Percentiles rank a stretch among this genome's conserved stretches.
Conservation (phyloP, 192 early-diverging fungal genomes). For the Phlyctochytrium planicorne region DNA sequence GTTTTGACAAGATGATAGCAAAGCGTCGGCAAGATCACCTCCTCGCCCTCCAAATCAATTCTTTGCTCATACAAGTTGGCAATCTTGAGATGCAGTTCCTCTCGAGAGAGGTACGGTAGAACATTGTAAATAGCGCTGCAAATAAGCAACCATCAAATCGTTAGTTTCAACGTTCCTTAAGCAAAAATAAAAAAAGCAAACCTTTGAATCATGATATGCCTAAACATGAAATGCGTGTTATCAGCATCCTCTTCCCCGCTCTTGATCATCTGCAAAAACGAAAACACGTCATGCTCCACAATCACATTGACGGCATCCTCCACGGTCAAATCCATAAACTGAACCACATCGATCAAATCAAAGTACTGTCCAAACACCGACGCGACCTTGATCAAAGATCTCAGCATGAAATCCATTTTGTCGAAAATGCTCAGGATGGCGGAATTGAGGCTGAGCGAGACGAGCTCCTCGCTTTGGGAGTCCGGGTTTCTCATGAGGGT, state of each 20-base stretch:
- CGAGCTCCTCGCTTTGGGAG: no score
- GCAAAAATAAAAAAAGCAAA: background rate
- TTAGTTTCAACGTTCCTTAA: background rate
- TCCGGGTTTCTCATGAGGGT: no score
- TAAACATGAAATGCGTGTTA: background rate
- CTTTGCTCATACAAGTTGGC: background rate
- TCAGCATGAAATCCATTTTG: background rate
- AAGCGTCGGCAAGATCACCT: background rate
- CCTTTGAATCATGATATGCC: slow-evolving; percentile 1
- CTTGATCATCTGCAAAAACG: background rate
- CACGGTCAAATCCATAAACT: background rate
- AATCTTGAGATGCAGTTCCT: background rate
- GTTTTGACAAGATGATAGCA: background rate
- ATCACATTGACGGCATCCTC: background rate
- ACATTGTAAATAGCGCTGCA: background rate
- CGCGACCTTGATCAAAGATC: background rate
- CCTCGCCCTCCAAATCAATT: background rate
- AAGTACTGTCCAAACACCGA: background rate
- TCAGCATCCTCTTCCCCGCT: background rate
- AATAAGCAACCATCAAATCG: no score
- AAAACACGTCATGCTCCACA: background rate
- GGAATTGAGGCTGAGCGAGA: no score
- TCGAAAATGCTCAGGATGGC: background rate
- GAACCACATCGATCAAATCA: background rate
- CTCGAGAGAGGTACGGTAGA: background rate